phyloP scores from a whole-genome alignment of 805 yeast species.

The Teunomyces aglyptinius region DNA sequence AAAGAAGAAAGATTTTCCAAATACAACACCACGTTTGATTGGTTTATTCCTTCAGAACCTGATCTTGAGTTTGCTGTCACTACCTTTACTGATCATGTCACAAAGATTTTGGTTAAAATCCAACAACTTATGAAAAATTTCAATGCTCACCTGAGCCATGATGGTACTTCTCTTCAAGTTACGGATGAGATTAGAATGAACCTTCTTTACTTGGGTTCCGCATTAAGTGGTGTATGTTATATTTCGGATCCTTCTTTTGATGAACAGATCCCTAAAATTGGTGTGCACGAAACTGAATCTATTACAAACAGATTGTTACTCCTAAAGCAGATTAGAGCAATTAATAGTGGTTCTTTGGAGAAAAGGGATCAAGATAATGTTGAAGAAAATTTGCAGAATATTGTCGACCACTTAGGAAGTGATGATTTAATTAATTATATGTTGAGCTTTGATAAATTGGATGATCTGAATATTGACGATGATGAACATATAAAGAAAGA shows the following conservation, averaged over 20 bases:
- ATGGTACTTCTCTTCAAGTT: slow-evolving; percentile 24
- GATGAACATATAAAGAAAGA: slow-evolving; percentile 17
- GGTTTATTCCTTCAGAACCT: slow-evolving; percentile 67
- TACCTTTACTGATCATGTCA: slow-evolving; percentile 50
- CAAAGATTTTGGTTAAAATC: slow-evolving; percentile 43
- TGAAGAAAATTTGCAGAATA: slow-evolving; percentile 32
- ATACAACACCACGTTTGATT: slow-evolving; percentile 54
- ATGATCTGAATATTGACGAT: slow-evolving; percentile 10
- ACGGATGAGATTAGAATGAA: slow-evolving; percentile 57
- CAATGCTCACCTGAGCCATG: slow-evolving; percentile 11
- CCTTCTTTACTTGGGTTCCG: slow-evolving; percentile 55
- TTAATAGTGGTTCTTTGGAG: slow-evolving; percentile 15
- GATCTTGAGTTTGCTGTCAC: slow-evolving; percentile 63
- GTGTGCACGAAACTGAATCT: slow-evolving; percentile 27
- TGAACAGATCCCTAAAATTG: slow-evolving; percentile 42
- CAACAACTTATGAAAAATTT: slow-evolving; percentile 29
- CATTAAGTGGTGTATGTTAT: slow-evolving; percentile 66
- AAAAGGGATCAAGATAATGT: slow-evolving; percentile 28
- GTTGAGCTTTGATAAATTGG: slow-evolving; percentile 7
- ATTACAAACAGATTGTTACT: slow-evolving; percentile 35
- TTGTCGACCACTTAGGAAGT: slow-evolving; percentile 17
- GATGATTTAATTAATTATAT: slow-evolving; percentile 18
- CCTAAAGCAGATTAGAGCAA: slow-evolving; percentile 29
- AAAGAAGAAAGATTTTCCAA: slow-evolving; percentile 47
- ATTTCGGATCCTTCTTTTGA: slow-evolving; percentile 72